Percentiles rank a stretch among this genome's conserved stretches.
phyloP scores from a whole-genome alignment of 345 rosid genomes.

The Viola odorata region DNA sequence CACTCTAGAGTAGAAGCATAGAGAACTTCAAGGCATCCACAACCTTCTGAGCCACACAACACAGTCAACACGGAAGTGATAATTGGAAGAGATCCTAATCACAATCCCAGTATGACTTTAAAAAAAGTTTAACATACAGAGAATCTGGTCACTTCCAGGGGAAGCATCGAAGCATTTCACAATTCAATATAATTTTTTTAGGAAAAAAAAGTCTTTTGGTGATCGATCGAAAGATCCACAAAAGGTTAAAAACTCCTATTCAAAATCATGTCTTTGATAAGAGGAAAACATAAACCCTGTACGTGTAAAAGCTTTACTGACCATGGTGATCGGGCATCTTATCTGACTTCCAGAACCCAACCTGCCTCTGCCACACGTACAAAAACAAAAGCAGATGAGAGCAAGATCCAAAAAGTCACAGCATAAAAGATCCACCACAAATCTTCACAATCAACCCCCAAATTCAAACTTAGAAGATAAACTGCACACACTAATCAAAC shows the following conservation, averaged over 20 bases:
- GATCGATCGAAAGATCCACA: not conserved
- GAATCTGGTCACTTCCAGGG: not conserved
- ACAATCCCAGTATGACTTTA: not conserved
- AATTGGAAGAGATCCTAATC: not conserved
- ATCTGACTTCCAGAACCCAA: constrained; percentile 44
- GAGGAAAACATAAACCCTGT: constrained; percentile 1
- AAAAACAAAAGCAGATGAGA: constrained; percentile 12
- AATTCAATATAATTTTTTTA: no score
- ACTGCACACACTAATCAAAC: not conserved
- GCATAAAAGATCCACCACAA: not conserved
- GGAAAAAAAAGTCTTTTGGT: no score
- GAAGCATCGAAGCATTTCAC: not conserved
- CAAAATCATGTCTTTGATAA: not conserved
- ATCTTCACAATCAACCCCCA: not conserved
- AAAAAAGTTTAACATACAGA: not conserved
- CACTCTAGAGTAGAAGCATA: not conserved
- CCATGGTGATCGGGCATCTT: constrained; percentile 29
- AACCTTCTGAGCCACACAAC: not conserved
- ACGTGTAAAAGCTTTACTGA: constrained; percentile 20
- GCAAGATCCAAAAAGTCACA: not conserved
- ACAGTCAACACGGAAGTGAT: not conserved
- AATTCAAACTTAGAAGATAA: not conserved
- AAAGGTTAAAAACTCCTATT: not conserved
- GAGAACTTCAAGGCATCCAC: not conserved
- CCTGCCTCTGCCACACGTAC: constrained; percentile 32